Conservation (phyloP, 495 filamentous ascomycete species). For the Polyplosphaeria fusca region DNA sequence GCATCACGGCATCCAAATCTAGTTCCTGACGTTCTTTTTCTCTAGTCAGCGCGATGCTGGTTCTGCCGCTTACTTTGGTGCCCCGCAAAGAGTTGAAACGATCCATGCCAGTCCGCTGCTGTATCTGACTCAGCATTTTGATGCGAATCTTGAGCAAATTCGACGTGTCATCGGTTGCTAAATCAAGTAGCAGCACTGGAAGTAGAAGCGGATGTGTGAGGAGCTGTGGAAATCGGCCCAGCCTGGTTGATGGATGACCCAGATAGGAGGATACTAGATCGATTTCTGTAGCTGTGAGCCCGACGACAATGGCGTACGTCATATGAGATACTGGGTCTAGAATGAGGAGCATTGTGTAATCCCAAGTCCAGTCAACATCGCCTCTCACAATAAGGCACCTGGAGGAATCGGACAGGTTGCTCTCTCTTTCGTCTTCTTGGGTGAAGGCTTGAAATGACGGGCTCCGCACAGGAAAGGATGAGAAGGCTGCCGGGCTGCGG, state of each 20-base stretch:
- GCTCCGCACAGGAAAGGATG: not conserved
- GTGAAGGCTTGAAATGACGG: too few relatives aligned
- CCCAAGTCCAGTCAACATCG: constrained; percentile 20
- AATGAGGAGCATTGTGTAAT: constrained; percentile 7
- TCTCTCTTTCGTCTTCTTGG: not conserved
- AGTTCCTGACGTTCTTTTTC: constrained; percentile 7
- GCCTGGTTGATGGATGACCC: not conserved
- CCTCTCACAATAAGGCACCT: constrained; percentile 8
- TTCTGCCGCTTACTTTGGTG: constrained; percentile 1
- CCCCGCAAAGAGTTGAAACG: constrained; percentile 10
- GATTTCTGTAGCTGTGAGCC: constrained; percentile 13
- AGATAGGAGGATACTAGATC: constrained; percentile 12
- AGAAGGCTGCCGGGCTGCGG: not conserved
- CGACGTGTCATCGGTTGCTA: constrained; percentile 11
- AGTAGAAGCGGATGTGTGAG: constrained; percentile 9
- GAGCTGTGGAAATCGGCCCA: not conserved
- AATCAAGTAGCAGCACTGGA: constrained; percentile 4
- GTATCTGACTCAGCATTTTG: constrained; percentile 14
- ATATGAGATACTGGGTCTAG: constrained; percentile 1
- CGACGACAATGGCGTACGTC: constrained; percentile 11
- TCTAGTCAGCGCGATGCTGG: not conserved
- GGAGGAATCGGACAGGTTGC: not conserved
- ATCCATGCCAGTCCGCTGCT: constrained; percentile 19
- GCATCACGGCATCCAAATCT: constrained; percentile 15
- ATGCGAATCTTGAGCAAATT: constrained; percentile 12